Conservation (phyloP, 768 basidiomycete species). For the Fomitopsis serialis region DNA sequence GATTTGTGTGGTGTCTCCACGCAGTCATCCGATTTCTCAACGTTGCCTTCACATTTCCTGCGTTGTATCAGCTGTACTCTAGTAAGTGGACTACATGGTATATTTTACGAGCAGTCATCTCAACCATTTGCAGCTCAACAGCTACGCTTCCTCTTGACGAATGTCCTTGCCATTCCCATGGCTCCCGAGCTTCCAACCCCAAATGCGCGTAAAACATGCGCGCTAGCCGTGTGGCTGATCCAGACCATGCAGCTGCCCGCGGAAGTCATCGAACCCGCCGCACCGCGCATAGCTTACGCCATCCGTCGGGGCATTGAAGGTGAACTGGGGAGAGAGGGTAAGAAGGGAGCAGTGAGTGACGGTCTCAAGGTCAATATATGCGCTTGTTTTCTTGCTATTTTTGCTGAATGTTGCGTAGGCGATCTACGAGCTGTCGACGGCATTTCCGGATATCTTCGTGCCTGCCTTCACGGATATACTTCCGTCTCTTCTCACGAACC, state of each 20-base stretch:
- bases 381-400: not conserved
- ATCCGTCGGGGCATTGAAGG: slow-evolving; percentile 75
- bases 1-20: slow-evolving; percentile 73
- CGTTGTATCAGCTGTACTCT: slow-evolving; percentile 54
- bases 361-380: slow-evolving; percentile 57
- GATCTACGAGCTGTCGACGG: slow-evolving; percentile 60
- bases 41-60: slow-evolving; percentile 54
- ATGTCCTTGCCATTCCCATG: slow-evolving; percentile 68
- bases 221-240: slow-evolving; percentile 68
- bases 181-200: slow-evolving; percentile 68
- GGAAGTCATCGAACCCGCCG: slow-evolving; percentile 53
- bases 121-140: slow-evolving; percentile 48
- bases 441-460: slow-evolving; percentile 64
- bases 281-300: slow-evolving; percentile 64
- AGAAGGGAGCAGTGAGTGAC: slow-evolving; percentile 77
- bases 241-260: slow-evolving; percentile 67
- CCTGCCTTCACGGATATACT: slow-evolving; percentile 58
- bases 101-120: slow-evolving; percentile 6
- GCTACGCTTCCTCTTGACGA: slow-evolving; percentile 53
- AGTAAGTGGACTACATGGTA: slow-evolving; percentile 34
- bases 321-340: slow-evolving; percentile 83
- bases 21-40: slow-evolving; percentile 63
- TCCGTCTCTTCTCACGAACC: slow-evolving; percentile 53
- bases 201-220: slow-evolving; percentile 83
- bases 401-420: slow-evolving; percentile 40